phyloP scores from a whole-genome alignment of 1,139 yeast species.

The Yamadazyma oceani region DNA sequence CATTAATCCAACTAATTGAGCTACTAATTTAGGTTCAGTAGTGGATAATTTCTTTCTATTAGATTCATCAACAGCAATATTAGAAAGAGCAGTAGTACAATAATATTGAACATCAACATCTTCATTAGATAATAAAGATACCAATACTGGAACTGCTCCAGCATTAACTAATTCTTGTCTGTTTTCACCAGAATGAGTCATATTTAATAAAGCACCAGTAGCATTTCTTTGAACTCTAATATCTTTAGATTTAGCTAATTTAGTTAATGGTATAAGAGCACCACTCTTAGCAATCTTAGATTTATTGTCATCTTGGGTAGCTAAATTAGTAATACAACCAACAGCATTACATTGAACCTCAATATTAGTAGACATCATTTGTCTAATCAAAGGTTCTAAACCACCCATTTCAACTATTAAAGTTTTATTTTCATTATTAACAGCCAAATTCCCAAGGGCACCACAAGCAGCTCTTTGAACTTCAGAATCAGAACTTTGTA shows the following conservation, averaged over 20 bases:
- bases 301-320: constrained; percentile 98
- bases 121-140: constrained; percentile 77
- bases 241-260: constrained; percentile 90
- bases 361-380: constrained; percentile 95
- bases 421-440: constrained; percentile 89
- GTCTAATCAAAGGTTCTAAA: constrained; percentile 89
- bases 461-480: constrained; percentile 99
- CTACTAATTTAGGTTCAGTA: constrained; percentile 91
- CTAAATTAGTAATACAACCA: constrained; percentile 96
- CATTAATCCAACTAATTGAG: constrained; percentile 87
- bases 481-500: constrained; percentile 87
- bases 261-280: constrained; percentile 91
- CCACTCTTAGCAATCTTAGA: constrained; percentile 95
- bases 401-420: constrained; percentile 98
- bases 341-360: constrained; percentile 99
- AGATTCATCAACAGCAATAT: constrained; percentile 93
- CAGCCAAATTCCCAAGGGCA: constrained; percentile 95
- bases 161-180: constrained; percentile 96
- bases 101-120: constrained; percentile 98
- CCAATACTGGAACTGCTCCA: constrained; percentile 96
- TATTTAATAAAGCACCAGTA: constrained; percentile 93
- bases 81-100: constrained; percentile 95
- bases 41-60: constrained; percentile 87
- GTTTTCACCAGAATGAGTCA: constrained; percentile 98
- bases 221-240: constrained; percentile 97